Conservation (phyloP, 495 filamentous ascomycete genomes). For the Extremus antarcticus region DNA sequence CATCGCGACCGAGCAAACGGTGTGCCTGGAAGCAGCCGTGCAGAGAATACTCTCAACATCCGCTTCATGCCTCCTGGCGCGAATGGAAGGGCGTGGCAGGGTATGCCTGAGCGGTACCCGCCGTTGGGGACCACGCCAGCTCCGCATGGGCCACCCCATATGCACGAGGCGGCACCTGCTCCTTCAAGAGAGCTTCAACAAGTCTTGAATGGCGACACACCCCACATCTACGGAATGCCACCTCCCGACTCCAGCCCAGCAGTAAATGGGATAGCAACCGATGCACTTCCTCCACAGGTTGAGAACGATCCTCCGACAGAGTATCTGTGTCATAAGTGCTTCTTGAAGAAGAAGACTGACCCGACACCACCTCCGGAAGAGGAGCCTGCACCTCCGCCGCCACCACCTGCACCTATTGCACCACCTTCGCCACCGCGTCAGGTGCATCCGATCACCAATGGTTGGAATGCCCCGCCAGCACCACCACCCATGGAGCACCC, state of each 20-base stretch:
- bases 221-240: constrained; percentile 13
- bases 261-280: too few relatives aligned
- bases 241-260: constrained; percentile 10
- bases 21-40: not conserved
- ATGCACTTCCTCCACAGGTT: not conserved
- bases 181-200: not conserved
- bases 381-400: not conserved
- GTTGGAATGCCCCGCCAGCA: constrained; percentile 6
- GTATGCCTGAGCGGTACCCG: constrained; percentile 5
- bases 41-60: constrained; percentile 2
- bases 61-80: constrained; percentile 14
- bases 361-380: constrained; percentile 17
- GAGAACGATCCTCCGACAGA: constrained; percentile 1
- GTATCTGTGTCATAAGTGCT: constrained; percentile 31
- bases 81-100: constrained; percentile 10
- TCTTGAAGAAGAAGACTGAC: constrained; percentile 17
- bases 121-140: not conserved
- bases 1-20: constrained; percentile 8
- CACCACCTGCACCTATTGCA: constrained; percentile 10
- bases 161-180: too few relatives aligned
- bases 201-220: constrained; percentile 4
- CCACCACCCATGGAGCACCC: not conserved
- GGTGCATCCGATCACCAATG: constrained; percentile 6
- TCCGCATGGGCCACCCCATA: not conserved
- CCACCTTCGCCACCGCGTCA: constrained; percentile 7